Evolutionary conservation across 2,329 filamentous ascomycete genomes (phyloP).

Genomic region (Grosmannia clavigera): DNA sequence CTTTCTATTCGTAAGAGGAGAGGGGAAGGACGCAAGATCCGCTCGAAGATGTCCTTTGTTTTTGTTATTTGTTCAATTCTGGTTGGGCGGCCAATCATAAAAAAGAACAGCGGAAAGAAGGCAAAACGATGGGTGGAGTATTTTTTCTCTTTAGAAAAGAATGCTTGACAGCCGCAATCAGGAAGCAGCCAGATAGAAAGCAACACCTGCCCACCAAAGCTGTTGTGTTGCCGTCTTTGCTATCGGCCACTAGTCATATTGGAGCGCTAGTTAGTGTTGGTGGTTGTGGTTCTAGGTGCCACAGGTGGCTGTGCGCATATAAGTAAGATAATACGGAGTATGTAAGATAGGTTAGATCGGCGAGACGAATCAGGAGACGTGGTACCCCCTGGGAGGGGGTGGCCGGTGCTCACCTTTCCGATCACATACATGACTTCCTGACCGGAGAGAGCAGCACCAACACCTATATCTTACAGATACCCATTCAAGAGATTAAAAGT

Average conservation of each 20-base stretch:
- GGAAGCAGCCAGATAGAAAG: too few species aligned
- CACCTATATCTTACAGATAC: too few species aligned
- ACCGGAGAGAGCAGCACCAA: too few species aligned
- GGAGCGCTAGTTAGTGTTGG: not conserved
- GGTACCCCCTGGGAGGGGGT: not conserved
- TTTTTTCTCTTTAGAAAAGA: not conserved
- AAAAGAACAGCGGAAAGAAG: conserved; percentile 16
- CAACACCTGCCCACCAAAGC: not conserved
- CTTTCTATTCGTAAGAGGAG: conserved; percentile 11
- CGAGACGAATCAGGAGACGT: not conserved
- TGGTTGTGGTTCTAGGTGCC: not conserved
- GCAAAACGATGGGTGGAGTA: not conserved
- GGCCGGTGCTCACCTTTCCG: not conserved
- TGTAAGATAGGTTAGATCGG: not conserved
- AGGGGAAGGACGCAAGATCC: conserved; percentile 8
- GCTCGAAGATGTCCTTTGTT: not conserved
- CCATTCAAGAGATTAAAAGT: too few species aligned
- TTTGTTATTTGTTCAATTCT: conserved; percentile 2
- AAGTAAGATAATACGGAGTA: too few species aligned
- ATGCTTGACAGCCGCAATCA: not conserved
- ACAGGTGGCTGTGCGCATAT: not conserved
- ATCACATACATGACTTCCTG: not conserved
- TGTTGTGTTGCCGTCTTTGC: not conserved
- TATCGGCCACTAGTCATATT: not conserved
- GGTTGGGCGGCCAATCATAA: conserved; percentile 26